These are phyloP conservation scores for Tolypocladium ovalisporum DNA, from an alignment of 2,329 filamentous ascomycete genomes.

Conservation along the genomic window DNA sequence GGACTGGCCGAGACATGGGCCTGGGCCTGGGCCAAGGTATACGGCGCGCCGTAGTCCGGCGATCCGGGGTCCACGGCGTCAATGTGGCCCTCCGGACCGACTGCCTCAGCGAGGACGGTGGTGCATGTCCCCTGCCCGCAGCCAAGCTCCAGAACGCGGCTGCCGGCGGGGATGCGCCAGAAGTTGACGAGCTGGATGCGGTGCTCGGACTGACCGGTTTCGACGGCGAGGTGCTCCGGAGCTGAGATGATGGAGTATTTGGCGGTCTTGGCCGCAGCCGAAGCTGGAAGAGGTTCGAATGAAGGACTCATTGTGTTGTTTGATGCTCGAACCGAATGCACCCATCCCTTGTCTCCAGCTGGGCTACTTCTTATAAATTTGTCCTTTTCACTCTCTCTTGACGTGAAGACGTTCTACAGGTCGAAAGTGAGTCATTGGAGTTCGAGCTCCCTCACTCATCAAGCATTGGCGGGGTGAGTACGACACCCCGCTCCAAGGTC, in stretches of 20 bases:
- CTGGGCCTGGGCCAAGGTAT: constrained; percentile 38
- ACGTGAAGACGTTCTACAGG: not conserved
- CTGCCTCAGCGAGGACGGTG: constrained; percentile 35
- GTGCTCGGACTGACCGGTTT: constrained; percentile 19
- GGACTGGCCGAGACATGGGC: constrained; percentile 25
- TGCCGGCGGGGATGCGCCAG: constrained; percentile 25
- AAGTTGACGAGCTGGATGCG: constrained; percentile 22
- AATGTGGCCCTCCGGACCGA: constrained; percentile 31
- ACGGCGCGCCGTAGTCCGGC: constrained; percentile 37
- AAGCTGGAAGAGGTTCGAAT: not conserved
- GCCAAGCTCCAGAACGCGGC: constrained; percentile 42
- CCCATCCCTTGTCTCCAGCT: too few relatives aligned
- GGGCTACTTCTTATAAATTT: not conserved
- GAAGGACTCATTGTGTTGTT: not conserved
- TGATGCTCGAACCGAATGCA: too few relatives aligned
- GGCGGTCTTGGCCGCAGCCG: not conserved
- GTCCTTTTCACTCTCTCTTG: not conserved
- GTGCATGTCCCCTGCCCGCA: constrained; percentile 51
- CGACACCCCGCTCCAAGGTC: not conserved
- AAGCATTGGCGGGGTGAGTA: not conserved
- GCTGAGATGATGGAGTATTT: not conserved
- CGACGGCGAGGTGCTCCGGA: constrained; percentile 5
- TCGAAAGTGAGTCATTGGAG: not conserved
- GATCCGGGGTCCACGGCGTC: constrained; percentile 41
- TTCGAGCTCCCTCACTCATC: not conserved